Conservation (phyloP, 2,329 filamentous ascomycete genomes). For the Cladobotryum protrusum region DNA sequence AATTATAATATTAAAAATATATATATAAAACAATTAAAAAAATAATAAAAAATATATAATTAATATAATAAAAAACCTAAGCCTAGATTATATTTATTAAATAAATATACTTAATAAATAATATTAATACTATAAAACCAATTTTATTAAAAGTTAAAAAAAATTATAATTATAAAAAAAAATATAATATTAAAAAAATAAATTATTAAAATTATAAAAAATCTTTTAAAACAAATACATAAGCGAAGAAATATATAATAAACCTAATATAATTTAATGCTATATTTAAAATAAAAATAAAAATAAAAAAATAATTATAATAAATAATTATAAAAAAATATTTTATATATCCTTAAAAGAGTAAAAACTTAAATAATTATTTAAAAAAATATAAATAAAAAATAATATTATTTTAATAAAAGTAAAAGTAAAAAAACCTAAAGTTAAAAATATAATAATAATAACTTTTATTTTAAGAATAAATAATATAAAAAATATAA, state of each 20-base stretch:
- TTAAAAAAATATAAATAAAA: neutral
- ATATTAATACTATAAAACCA: neutral
- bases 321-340: neutral
- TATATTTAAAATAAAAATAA: neutral
- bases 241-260: neutral
- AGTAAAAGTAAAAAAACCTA: constrained; percentile 4
- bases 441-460: constrained; percentile 8
- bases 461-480: neutral
- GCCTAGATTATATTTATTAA: neutral
- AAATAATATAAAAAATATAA: neutral
- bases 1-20: neutral
- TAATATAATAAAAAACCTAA: constrained; percentile 9
- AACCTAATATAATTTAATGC: neutral
- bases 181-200: neutral
- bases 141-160: neutral
- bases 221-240: neutral
- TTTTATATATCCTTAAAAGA: too few relatives aligned
- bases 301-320: neutral
- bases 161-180: neutral
- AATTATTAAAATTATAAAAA: neutral
- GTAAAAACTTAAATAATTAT: too few relatives aligned
- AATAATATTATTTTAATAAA: neutral
- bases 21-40: constrained; percentile 6
- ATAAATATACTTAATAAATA: constrained; percentile 1
- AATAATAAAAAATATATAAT: constrained; percentile 10